phyloP scores from a whole-genome alignment of 129 eudicot species.

The Saposhnikovia divaricata region DNA sequence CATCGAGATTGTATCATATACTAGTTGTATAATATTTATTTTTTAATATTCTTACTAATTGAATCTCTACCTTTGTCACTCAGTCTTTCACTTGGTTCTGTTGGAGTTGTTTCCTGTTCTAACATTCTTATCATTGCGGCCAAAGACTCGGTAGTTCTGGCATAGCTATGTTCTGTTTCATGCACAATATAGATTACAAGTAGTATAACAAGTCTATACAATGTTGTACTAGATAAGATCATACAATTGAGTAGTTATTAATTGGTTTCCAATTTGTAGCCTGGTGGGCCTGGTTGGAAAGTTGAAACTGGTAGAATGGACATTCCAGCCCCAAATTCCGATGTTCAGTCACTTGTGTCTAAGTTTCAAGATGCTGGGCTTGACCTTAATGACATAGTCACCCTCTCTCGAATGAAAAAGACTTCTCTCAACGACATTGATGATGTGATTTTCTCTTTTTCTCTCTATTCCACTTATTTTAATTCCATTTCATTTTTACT shows the following conservation, averaged over 20 bases:
- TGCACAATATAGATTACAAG: neutral
- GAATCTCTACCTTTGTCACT: no score
- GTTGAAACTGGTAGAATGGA: constrained; percentile 56
- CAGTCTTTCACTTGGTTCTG: no score
- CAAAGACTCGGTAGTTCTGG: constrained; percentile 68
- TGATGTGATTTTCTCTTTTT: no score
- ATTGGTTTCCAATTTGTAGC: constrained; percentile 16
- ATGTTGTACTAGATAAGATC: neutral
- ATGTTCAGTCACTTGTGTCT: constrained; percentile 31
- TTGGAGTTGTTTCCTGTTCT: constrained; percentile 71
- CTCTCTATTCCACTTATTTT: no score
- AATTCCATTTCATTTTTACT: no score
- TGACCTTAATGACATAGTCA: constrained; percentile 54
- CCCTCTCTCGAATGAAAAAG: no score
- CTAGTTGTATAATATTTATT: no score
- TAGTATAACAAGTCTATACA: neutral
- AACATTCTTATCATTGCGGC: constrained; percentile 81
- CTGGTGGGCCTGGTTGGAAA: constrained; percentile 60
- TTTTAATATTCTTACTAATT: no score
- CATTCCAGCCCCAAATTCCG: constrained; percentile 48
- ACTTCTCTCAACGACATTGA: no score
- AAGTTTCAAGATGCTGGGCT: constrained; percentile 45
- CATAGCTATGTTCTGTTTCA: neutral
- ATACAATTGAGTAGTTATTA: neutral
- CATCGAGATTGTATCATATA: no score